A percentile compares a stretch with the other conserved stretches of the same genome.
Evolutionary conservation across 2,329 filamentous ascomycete species (phyloP).

Genomic region (Mycogone perniciosa): DNA sequence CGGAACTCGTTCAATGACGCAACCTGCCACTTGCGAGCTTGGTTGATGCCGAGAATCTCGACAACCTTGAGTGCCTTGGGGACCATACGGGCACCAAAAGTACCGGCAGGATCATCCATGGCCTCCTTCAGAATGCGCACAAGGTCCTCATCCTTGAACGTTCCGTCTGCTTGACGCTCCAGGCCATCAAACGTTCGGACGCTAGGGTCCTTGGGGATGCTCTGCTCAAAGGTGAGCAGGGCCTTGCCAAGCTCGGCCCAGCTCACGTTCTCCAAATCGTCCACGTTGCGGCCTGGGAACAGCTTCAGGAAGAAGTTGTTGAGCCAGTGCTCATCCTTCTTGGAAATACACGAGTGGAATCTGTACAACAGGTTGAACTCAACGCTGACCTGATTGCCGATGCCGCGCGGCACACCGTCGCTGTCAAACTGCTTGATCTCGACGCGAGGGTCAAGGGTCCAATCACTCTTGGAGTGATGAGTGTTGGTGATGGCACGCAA

Average conservation of each 20-base stretch:
- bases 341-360: conserved; percentile 57
- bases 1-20: conserved; percentile 60
- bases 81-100: conserved; percentile 53
- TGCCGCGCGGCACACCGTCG: conserved; percentile 45
- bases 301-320: conserved; percentile 46
- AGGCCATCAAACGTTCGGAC: conserved; percentile 44
- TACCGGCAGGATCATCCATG: conserved; percentile 13
- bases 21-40: conserved; percentile 55
- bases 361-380: conserved; percentile 64
- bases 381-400: conserved; percentile 61
- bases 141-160: conserved; percentile 47
- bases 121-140: conserved; percentile 46
- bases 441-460: conserved; percentile 58
- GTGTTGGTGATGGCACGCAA: conserved; percentile 55
- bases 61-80: conserved; percentile 52
- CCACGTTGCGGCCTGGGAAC: conserved; percentile 26
- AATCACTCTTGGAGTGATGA: conserved; percentile 51
- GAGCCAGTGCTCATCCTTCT: conserved; percentile 56
- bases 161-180: conserved; percentile 43
- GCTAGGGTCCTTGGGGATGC: conserved; percentile 36
- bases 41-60: conserved; percentile 57
- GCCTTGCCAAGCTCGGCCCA: conserved; percentile 33
- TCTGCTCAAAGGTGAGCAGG: conserved; percentile 33
- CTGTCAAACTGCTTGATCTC: conserved; percentile 44
- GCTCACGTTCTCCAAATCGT: conserved; percentile 29